These are phyloP conservation scores for Pholiota conissans DNA, from an alignment of 768 basidiomycete genomes.

Conservation along the genomic window DNA sequence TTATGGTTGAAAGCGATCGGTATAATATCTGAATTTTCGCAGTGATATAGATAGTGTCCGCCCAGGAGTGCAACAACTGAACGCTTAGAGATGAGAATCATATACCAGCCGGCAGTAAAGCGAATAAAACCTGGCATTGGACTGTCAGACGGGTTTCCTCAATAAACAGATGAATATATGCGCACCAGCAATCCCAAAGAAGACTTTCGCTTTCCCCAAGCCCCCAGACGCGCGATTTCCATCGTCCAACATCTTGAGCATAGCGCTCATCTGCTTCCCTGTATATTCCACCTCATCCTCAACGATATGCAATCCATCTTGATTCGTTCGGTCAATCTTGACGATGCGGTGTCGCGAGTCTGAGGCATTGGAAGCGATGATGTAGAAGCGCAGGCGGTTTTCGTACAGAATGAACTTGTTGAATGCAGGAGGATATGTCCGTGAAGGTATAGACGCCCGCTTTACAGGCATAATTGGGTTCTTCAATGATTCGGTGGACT, in stretches of 20 bases:
- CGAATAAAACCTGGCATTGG: constrained; percentile 75
- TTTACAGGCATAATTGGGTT: not conserved
- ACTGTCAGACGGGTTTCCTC: not conserved
- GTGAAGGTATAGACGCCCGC: constrained; percentile 4
- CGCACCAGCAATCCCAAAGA: constrained; percentile 83
- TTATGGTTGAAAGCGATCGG: constrained; percentile 79
- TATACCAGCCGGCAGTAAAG: constrained; percentile 96
- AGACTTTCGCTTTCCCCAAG: constrained; percentile 72
- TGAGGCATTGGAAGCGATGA: constrained; percentile 87
- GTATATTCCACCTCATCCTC: constrained; percentile 91
- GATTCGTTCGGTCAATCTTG: constrained; percentile 88
- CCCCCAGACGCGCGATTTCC: constrained; percentile 90
- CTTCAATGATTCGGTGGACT: constrained; percentile 1
- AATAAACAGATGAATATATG: not conserved
- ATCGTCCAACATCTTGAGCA: constrained; percentile 94
- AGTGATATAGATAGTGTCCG: constrained; percentile 95
- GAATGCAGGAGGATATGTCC: constrained; percentile 35
- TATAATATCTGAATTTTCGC: constrained; percentile 86
- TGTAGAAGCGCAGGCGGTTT: constrained; percentile 86
- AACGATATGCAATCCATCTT: constrained; percentile 70
- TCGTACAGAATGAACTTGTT: constrained; percentile 96
- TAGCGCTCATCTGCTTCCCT: constrained; percentile 83
- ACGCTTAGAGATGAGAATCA: constrained; percentile 87
- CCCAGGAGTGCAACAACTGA: constrained; percentile 92
- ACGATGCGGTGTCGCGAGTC: constrained; percentile 89